Evolutionary conservation across 2,329 filamentous ascomycete genomes (phyloP).

Genomic region (Aschersonia sp.): DNA sequence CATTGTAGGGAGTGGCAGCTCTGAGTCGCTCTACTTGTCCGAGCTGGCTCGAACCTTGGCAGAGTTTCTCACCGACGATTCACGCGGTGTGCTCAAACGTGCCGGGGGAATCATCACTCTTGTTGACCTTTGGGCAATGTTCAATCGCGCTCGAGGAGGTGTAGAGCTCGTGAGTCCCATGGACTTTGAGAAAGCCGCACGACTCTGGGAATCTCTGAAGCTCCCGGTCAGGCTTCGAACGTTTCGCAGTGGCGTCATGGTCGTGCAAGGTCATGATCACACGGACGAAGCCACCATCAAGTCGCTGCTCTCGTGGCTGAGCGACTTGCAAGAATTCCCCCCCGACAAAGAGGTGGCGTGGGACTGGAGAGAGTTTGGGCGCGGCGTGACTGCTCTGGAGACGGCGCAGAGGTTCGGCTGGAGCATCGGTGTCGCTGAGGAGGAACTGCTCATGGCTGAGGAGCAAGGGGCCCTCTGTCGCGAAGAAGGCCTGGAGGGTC

Average conservation of each 20-base stretch:
- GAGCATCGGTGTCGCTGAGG: slow-evolving; percentile 90
- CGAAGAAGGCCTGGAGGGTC: slow-evolving; percentile 80
- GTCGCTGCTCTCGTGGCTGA: slow-evolving; percentile 62
- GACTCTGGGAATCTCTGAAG: slow-evolving; percentile 74
- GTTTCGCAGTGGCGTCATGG: slow-evolving; percentile 88
- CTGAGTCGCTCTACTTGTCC: slow-evolving; percentile 78
- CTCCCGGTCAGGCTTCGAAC: slow-evolving; percentile 74
- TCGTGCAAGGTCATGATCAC: slow-evolving; percentile 76
- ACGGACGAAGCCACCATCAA: slow-evolving; percentile 83
- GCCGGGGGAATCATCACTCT: slow-evolving; percentile 81
- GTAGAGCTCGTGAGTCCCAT: slow-evolving; percentile 86
- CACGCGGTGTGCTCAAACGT: slow-evolving; percentile 58
- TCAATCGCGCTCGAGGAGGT: slow-evolving; percentile 83
- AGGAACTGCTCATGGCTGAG: slow-evolving; percentile 95
- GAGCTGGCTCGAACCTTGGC: slow-evolving; percentile 74
- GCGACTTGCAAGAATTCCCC: slow-evolving; percentile 52
- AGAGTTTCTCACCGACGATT: slow-evolving; percentile 79
- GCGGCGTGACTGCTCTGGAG: slow-evolving; percentile 80
- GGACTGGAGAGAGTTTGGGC: slow-evolving; percentile 67
- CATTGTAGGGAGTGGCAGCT: slow-evolving; percentile 62
- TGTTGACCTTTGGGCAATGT: slow-evolving; percentile 85
- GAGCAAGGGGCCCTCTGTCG: slow-evolving; percentile 77
- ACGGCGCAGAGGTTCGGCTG: slow-evolving; percentile 82
- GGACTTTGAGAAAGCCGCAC: slow-evolving; percentile 82
- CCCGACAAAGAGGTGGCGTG: slow-evolving; percentile 52